Conservation (phyloP, 495 filamentous ascomycete species). For the Glarea lozoyensis region DNA sequence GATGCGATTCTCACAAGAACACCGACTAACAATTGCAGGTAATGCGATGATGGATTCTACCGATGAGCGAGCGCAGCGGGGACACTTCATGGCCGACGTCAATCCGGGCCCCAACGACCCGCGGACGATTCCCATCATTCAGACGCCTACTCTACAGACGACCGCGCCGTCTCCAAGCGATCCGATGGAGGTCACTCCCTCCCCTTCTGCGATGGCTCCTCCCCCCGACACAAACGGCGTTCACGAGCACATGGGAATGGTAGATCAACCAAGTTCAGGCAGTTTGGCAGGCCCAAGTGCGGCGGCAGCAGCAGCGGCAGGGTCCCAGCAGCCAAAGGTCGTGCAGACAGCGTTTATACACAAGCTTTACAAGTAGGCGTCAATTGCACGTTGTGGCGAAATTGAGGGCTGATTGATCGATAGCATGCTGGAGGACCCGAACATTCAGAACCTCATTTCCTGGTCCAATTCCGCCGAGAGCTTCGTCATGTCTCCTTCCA, state of each 20-base stretch:
- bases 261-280: conserved; percentile 16
- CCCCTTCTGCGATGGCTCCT: conserved; percentile 15
- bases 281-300: conserved; percentile 23
- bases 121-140: conserved; percentile 18
- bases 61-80: conserved; percentile 19
- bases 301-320: conserved; percentile 60
- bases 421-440: conserved; percentile 93
- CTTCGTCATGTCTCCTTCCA: conserved; percentile 96
- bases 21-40: conserved; percentile 12
- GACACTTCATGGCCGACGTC: conserved; percentile 13
- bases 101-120: conserved; percentile 15
- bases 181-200: conserved; percentile 22
- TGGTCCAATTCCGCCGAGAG: conserved; percentile 93
- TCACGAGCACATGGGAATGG: conserved; percentile 20
- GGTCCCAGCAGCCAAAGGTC: conserved; percentile 91
- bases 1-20: conserved; percentile 5
- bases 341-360: conserved; percentile 99
- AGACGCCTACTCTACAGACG: conserved; percentile 15
- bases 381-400: conserved; percentile 4
- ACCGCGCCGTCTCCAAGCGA: conserved; percentile 18
- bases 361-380: conserved; percentile 91
- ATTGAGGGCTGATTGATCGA: conserved; percentile 28
- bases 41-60: conserved; percentile 17
- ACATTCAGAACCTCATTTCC: conserved; percentile 89
- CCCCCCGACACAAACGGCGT: conserved; percentile 24